Percentiles rank a stretch among this genome's conserved stretches.
Conservation (phyloP, 108 stramenopile genomes). For the Skeletonema costatum region DNA sequence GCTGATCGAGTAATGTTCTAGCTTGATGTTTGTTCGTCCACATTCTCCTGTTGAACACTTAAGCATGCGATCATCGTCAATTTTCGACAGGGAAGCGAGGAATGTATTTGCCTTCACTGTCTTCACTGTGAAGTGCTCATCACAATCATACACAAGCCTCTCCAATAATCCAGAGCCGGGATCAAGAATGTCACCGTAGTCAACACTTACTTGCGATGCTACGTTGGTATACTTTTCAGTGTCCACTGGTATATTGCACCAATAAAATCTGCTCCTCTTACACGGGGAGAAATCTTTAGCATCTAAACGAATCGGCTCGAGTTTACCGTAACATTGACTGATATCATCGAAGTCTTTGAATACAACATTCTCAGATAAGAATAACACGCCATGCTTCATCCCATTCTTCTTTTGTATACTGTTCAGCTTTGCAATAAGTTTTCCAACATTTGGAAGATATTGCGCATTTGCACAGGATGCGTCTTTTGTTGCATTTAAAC, state of each 20-base stretch:
- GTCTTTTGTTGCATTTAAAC: conserved; percentile 17
- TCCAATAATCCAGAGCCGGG: conserved; percentile 9
- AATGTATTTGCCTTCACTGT: conserved; percentile 33
- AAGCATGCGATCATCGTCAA: conserved; percentile 27
- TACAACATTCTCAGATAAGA: conserved; percentile 43
- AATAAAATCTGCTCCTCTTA: conserved; percentile 37
- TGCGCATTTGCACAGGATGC: conserved; percentile 20
- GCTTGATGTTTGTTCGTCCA: neutral
- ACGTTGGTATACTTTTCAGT: conserved; percentile 6
- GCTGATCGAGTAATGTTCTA: conserved; percentile 13
- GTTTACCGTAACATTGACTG: conserved; percentile 11
- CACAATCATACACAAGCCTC: neutral
- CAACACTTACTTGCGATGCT: conserved; percentile 12
- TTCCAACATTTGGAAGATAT: conserved; percentile 28
- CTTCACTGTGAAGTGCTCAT: neutral
- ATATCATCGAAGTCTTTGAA: conserved; percentile 24
- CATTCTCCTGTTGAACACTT: neutral
- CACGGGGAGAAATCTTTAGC: conserved; percentile 26
- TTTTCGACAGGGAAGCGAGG: conserved; percentile 22
- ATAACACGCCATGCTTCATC: conserved; percentile 15
- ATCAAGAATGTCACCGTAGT: conserved; percentile 9
- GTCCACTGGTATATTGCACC: conserved; percentile 32
- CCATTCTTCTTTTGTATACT: conserved; percentile 11
- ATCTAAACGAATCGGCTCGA: conserved; percentile 28
- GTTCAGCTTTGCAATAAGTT: conserved; percentile 20